phyloP scores from a whole-genome alignment of 495 filamentous ascomycete genomes.

The Xanthoparmelia taractica region DNA sequence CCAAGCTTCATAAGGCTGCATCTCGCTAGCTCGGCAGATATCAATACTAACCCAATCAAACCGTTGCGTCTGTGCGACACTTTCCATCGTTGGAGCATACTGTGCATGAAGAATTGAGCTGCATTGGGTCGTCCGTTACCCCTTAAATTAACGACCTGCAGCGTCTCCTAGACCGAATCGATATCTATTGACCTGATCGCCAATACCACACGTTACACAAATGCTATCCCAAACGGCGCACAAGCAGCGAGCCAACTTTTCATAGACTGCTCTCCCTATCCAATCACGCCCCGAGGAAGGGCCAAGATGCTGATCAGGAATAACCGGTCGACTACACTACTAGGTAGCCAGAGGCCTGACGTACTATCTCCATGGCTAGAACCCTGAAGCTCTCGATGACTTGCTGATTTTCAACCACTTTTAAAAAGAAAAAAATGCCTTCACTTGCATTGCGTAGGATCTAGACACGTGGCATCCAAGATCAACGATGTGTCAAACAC shows the following conservation, averaged over 20 bases:
- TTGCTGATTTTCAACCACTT: too few relatives aligned
- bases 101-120: too few relatives aligned
- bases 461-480: background rate
- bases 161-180: background rate
- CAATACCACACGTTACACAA: background rate
- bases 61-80: too few relatives aligned
- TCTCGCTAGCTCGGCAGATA: background rate
- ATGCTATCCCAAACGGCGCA: background rate
- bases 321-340: too few relatives aligned
- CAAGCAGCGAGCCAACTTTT: background rate
- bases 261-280: background rate
- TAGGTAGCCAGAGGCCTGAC: background rate
- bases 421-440: too few relatives aligned
- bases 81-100: too few relatives aligned
- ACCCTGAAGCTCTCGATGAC: background rate
- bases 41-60: background rate
- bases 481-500: background rate
- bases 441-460: background rate
- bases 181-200: background rate
- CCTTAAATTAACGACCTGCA: background rate
- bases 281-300: background rate
- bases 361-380: background rate
- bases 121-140: background rate
- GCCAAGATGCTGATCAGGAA: background rate
- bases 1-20: background rate